Percentiles rank a stretch among this genome's conserved stretches.
These are phyloP conservation scores for Eucalyptus lansdowneana DNA, from an alignment of 345 rosid genomes.

Conservation along the genomic window DNA sequence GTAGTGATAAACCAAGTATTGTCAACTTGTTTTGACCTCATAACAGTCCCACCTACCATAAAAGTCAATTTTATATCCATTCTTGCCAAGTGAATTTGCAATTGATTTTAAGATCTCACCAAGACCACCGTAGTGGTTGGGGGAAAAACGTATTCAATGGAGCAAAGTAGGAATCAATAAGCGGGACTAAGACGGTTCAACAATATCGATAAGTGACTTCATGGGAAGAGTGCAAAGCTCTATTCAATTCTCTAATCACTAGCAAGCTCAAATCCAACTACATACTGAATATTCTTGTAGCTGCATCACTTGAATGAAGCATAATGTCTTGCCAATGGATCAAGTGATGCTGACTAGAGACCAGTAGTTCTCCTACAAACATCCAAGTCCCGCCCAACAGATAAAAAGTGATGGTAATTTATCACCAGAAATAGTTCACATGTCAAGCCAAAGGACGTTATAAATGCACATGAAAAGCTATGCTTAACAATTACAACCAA, in stretches of 20 bases:
- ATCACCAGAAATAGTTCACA: neutral
- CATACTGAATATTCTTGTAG: neutral
- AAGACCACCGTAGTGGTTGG: neutral
- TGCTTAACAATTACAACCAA: neutral
- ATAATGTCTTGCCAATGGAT: neutral
- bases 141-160: neutral
- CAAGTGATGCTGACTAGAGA: neutral
- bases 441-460: neutral
- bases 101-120: neutral
- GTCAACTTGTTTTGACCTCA: neutral
- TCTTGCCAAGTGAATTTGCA: neutral
- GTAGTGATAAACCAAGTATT: neutral
- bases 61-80: neutral
- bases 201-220: neutral
- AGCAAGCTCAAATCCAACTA: neutral
- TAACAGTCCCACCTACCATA: neutral
- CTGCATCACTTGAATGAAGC: neutral
- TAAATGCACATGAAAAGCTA: neutral
- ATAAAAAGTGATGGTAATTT: neutral
- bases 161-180: neutral
- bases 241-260: neutral
- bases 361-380: neutral
- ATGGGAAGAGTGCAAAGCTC: neutral
- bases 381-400: neutral
- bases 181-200: neutral